phyloP scores from a whole-genome alignment of 2,329 filamentous ascomycete species.

The Cephalotrichum gorgonifer region DNA sequence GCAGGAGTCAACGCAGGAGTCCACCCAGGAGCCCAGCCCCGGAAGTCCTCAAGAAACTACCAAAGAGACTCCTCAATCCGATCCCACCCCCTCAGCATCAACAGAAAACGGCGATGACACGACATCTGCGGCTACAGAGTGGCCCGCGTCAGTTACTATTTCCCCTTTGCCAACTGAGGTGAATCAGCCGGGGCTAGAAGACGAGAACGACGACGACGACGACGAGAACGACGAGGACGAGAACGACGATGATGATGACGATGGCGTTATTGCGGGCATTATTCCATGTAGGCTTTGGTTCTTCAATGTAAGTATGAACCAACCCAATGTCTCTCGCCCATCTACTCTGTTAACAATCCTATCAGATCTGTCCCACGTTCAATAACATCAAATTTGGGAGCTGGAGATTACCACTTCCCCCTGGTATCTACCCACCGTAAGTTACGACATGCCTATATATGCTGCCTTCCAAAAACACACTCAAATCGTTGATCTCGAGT shows the following conservation, averaged over 20 bases:
- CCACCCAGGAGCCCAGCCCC: too few species aligned
- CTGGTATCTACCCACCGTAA: not conserved
- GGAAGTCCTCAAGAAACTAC: too few species aligned
- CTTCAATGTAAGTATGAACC: not conserved
- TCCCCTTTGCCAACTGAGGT: not conserved
- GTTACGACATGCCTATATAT: not conserved
- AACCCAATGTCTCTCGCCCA: not conserved
- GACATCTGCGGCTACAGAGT: not conserved
- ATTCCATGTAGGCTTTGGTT: constrained; percentile 1
- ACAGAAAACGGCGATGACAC: not conserved
- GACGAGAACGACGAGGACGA: not conserved
- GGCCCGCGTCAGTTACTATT: not conserved
- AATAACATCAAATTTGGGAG: not conserved
- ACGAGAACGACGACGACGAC: not conserved
- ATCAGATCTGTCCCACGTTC: not conserved
- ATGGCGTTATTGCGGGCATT: not conserved
- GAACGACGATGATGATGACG: not conserved
- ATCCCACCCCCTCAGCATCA: not conserved
- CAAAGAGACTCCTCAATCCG: not conserved
- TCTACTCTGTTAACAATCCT: not conserved
- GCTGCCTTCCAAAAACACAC: too few species aligned
- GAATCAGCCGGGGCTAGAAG: not conserved
- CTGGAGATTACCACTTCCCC: not conserved
- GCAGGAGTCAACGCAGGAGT: too few species aligned
- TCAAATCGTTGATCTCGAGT: not conserved